A percentile compares a stretch with the other conserved stretches of the same genome.
Conservation (phyloP, 2,329 filamentous ascomycete genomes). For the Fusarium fracticaudum region DNA sequence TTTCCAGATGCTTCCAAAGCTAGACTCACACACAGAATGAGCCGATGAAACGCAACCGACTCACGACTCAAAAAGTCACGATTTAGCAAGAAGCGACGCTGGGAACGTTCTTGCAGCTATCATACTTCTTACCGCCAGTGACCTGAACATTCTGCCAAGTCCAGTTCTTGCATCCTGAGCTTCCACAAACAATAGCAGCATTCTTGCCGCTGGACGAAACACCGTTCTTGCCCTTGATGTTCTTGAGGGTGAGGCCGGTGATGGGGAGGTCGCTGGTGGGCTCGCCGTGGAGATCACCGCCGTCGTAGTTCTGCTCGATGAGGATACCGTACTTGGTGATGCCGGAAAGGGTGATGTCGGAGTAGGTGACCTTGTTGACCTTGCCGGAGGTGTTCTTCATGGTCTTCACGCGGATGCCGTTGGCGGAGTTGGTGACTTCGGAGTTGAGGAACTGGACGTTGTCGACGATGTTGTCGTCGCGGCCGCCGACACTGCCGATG, state of each 20-base stretch:
- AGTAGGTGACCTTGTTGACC: conserved; percentile 55
- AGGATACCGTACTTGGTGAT: conserved; percentile 50
- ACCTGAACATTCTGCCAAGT: conserved; percentile 60
- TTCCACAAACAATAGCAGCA: conserved; percentile 64
- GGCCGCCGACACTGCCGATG: conserved; percentile 56
- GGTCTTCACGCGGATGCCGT: conserved; percentile 62
- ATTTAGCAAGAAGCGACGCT: conserved; percentile 33
- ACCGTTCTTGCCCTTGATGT: conserved; percentile 51
- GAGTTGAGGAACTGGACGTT: conserved; percentile 60
- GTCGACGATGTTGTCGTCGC: conserved; percentile 62
- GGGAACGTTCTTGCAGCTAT: conserved; percentile 45
- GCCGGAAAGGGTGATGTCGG: conserved; percentile 52
- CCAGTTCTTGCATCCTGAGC: conserved; percentile 57
- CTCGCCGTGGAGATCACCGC: conserved; percentile 54
- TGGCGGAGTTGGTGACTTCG: conserved; percentile 60
- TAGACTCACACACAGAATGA: not conserved
- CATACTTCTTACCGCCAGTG: conserved; percentile 59
- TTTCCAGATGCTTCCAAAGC: not conserved
- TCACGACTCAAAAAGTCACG: accelerated
- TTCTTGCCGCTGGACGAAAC: conserved; percentile 52
- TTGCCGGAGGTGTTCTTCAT: conserved; percentile 55
- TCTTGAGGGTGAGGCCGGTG: conserved; percentile 55
- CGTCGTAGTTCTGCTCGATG: conserved; percentile 58
- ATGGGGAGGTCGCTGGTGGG: conserved; percentile 60
- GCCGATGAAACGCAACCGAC: accelerated